Evolutionary conservation across 2,329 filamentous ascomycete genomes (phyloP), one percentile per base, ranked within the genome.

Genomic region (Aquanectria penicillioides): DNA sequence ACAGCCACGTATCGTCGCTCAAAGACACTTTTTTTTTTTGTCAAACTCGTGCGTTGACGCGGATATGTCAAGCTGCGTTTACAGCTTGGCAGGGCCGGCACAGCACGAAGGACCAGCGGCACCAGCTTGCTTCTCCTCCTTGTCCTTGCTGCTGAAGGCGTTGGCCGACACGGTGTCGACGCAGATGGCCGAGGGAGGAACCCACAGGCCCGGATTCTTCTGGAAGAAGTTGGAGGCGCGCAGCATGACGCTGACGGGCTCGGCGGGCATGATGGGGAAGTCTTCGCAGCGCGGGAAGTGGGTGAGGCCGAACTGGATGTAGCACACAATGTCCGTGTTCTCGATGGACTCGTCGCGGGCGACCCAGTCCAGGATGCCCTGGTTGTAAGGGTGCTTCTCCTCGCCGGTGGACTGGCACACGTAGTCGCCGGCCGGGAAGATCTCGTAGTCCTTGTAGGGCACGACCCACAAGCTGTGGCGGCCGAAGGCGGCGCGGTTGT

Each of bases 281-380:
- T 97, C 94, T 74, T 97, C 94, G 0, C 93, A 93, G 0, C 91
- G 81, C 0, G 94, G 93, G 81, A 97, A 94, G 74, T 97, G 94
- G 1, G 90, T 94, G 33, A 97, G 82, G 31, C 94, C 94, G 70
- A 97, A 97, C 0, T 93, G 97, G 78, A 97, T 93, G 92, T 93
- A 97, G 23, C 97, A 85, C 1, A 97, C 93, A 23, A 97, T 80
- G 74, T 97, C 92, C 0, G 88, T 91, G 80, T 97, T 90, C 51
- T 91, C 91, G 67, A 97, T 88, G 28, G 81, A 84, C 62, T 85
- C 88, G 31, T 79, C 79, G 7, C 91, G 88, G 61, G 92, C 86
- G n/a, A 95, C 90, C 92, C 92, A 94, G 67, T 88, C 83, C 0
- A 90, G 86, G 2, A 96, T 80, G 29, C 91, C 92, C 36, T 79